Evolutionary conservation across 1,284 basidiomycete species (phyloP).

Genomic region (Puccinia polysora): DNA sequence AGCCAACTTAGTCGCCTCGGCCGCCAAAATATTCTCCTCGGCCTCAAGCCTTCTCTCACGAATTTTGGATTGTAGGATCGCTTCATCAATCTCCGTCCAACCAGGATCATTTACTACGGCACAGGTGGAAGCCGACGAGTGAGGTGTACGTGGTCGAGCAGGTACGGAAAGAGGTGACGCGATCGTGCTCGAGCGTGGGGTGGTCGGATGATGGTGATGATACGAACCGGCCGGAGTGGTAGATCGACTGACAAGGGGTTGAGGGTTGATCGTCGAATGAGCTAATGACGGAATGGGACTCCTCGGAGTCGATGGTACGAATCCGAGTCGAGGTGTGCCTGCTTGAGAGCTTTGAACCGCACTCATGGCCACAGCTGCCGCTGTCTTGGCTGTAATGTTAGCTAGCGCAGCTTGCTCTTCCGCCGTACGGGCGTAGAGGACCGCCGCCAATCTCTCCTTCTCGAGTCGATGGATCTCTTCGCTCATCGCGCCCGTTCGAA

Average conservation of each 20-base stretch:
- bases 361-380: constrained; percentile 36
- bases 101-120: neutral
- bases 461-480: constrained; percentile 37
- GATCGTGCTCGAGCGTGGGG: neutral
- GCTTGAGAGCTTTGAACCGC: constrained; percentile 22
- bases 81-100: constrained; percentile 11
- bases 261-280: neutral
- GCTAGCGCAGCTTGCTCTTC: constrained; percentile 41
- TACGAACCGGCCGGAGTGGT: neutral
- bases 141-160: constrained; percentile 7
- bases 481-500: constrained; percentile 10
- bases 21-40: neutral
- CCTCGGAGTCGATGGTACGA: neutral
- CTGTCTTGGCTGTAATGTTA: constrained; percentile 35
- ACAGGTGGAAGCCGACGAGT: neutral
- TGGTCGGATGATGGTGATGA: neutral
- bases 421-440: constrained; percentile 32
- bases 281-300: constrained; percentile 1
- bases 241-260: neutral
- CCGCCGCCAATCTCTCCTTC: constrained; percentile 36
- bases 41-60: neutral
- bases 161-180: neutral
- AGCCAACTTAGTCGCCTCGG: constrained; percentile 3
- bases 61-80: constrained; percentile 23
- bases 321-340: constrained; percentile 16